Conservation (phyloP, 148 eudicot genomes). For the Silene latifolia region DNA sequence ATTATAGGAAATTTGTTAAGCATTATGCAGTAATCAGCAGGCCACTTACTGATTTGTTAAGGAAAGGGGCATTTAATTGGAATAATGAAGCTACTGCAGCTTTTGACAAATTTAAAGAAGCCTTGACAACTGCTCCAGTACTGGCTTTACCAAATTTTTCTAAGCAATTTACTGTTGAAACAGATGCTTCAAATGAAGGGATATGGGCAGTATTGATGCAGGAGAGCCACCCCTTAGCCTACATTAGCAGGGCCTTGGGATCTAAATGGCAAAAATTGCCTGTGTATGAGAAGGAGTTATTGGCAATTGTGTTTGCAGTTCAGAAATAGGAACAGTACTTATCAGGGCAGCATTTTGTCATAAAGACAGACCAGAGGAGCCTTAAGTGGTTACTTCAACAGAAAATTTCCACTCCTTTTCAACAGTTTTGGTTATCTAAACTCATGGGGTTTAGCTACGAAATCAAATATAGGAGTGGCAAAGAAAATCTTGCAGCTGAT, state of each 20-base stretch:
- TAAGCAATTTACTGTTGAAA: not conserved
- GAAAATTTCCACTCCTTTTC: not conserved
- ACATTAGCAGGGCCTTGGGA: not conserved
- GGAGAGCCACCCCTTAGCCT: not conserved
- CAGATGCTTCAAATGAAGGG: not conserved
- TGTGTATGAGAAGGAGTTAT: not conserved
- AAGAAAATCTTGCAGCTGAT: not conserved
- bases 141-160: not conserved
- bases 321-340: not conserved
- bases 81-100: not conserved
- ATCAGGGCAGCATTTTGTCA: not conserved
- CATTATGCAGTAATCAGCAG: not conserved
- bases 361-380: not conserved
- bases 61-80: not conserved
- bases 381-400: not conserved
- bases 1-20: not conserved
- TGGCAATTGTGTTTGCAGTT: not conserved
- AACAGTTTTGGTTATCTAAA: not conserved
- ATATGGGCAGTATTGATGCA: not conserved
- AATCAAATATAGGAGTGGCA: not conserved
- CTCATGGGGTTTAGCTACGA: not conserved
- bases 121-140: not conserved
- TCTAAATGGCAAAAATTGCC: not conserved
- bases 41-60: not conserved
- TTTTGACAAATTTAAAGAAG: too few species aligned